Conservation (phyloP, 495 filamentous ascomycete species). For the Xylaria curta region DNA sequence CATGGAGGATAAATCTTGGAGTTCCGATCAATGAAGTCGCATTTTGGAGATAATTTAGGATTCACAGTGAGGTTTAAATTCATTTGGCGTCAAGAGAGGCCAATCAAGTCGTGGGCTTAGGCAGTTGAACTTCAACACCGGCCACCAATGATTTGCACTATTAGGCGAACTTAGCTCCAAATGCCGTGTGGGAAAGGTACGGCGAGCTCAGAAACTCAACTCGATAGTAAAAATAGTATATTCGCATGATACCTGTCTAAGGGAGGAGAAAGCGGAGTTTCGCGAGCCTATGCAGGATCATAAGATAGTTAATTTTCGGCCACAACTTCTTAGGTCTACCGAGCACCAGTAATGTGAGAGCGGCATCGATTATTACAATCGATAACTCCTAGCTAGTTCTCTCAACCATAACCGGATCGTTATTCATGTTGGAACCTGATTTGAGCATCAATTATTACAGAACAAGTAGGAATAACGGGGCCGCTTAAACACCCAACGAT, state of each 20-base stretch:
- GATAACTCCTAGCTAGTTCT: neutral
- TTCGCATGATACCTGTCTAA: neutral
- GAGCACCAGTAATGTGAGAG: no score
- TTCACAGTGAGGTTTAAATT: neutral
- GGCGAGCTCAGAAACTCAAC: neutral
- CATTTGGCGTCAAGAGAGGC: neutral
- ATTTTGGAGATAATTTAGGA: neutral
- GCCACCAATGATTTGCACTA: neutral
- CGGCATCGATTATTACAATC: neutral
- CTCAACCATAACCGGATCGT: neutral
- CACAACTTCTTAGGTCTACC: neutral
- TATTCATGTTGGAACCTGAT: neutral
- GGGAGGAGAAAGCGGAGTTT: neutral
- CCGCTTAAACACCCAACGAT: no score
- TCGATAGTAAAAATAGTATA: neutral
- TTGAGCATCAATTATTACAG: neutral
- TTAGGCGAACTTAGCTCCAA: neutral
- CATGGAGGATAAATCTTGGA: neutral
- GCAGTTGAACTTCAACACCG: neutral
- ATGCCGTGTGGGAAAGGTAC: neutral
- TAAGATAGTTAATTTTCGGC: neutral
- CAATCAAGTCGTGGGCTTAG: neutral
- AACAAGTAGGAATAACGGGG: no score
- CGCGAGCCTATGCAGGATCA: neutral
- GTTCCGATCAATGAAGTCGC: neutral